Percentiles rank a stretch among this genome's conserved stretches.
Evolutionary conservation across 257 asterid species (phyloP).

Genomic region (Scutellaria galericulata): DNA sequence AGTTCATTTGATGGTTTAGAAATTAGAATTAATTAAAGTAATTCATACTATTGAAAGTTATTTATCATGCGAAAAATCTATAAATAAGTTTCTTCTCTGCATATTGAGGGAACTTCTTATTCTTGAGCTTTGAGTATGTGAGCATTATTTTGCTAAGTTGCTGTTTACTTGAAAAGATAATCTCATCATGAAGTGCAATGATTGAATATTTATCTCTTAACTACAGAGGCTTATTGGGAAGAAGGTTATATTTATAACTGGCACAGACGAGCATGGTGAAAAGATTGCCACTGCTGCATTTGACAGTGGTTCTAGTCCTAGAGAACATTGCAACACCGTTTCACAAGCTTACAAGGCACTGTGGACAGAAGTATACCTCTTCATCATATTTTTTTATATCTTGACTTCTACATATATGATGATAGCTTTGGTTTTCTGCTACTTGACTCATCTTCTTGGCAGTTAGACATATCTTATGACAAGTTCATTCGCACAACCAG

Average conservation of each 20-base stretch:
- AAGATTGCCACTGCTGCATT: conserved; percentile 92
- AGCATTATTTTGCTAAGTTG: conserved; percentile 16
- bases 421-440: conserved; percentile 23
- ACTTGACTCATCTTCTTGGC: conserved; percentile 42
- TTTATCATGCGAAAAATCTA: neutral
- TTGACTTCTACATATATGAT: neutral
- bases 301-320: conserved; percentile 72
- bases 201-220: conserved; percentile 23
- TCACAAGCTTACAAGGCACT: conserved; percentile 79
- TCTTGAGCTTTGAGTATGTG: conserved; percentile 9
- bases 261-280: conserved; percentile 98
- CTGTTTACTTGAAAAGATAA: conserved; percentile 20
- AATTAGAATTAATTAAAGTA: neutral
- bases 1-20: neutral
- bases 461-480: conserved; percentile 87
- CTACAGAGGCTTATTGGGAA: conserved; percentile 82
- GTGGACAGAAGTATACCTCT: conserved; percentile 72
- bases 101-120: neutral
- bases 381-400: neutral
- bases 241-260: conserved; percentile 85
- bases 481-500: conserved; percentile 91
- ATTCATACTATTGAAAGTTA: neutral
- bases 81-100: neutral
- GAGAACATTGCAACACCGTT: conserved; percentile 76
- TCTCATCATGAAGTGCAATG: conserved; percentile 2